phyloP scores from a whole-genome alignment of 1,139 yeast species.

The Geotrichum phurueaensis region DNA sequence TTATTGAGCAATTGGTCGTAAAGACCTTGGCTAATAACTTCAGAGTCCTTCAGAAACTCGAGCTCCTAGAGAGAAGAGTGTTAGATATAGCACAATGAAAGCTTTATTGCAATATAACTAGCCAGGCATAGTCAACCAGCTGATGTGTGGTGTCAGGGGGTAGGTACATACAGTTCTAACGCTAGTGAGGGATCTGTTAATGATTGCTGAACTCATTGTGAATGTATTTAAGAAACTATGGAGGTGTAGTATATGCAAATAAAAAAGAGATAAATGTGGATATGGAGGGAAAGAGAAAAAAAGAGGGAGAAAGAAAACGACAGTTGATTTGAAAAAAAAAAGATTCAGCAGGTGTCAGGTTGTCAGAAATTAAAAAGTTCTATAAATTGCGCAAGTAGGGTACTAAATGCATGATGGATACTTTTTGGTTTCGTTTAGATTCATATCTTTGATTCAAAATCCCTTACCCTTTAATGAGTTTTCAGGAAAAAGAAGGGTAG shows the following conservation, averaged over 20 bases:
- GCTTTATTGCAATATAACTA: too few species aligned
- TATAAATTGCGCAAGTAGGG: not conserved
- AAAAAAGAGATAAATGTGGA: not conserved
- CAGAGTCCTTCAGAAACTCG: slow-evolving; percentile 72
- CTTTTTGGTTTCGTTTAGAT: not conserved
- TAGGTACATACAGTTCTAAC: slow-evolving; percentile 50
- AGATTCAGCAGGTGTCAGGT: not conserved
- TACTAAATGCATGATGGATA: not conserved
- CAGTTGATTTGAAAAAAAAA: not conserved
- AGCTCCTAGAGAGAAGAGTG: slow-evolving; percentile 43
- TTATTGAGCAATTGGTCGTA: slow-evolving; percentile 47
- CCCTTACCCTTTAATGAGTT: not conserved
- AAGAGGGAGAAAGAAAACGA: not conserved
- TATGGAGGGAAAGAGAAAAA: not conserved
- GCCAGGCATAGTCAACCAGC: too few species aligned
- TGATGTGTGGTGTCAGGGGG: too few species aligned
- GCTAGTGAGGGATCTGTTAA: slow-evolving; percentile 72
- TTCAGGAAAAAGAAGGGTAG: not conserved
- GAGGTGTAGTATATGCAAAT: not conserved
- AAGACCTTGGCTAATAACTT: slow-evolving; percentile 59
- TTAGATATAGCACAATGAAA: not conserved
- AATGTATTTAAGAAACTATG: not conserved
- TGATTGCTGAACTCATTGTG: slow-evolving; percentile 23
- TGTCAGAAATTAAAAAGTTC: not conserved
- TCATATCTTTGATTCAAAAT: not conserved